phyloP scores from a whole-genome alignment of 345 rosid genomes.

The Lepidium africanum region DNA sequence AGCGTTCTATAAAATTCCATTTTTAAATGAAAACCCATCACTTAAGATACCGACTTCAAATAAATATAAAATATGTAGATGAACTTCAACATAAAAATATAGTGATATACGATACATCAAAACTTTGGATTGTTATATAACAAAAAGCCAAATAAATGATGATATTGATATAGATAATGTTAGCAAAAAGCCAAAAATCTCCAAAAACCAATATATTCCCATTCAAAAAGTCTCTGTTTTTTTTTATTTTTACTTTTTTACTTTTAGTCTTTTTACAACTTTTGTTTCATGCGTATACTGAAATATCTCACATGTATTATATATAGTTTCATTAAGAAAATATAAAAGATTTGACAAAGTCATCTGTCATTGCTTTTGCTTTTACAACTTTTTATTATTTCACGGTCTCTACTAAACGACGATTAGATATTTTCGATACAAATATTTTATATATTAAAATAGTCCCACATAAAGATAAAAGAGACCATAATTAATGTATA shows the following conservation, averaged over 20 bases:
- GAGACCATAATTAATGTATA: not conserved
- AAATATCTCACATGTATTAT: no score
- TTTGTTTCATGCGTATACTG: no score
- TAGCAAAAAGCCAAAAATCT: not conserved
- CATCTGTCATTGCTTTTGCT: no score
- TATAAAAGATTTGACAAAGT: no score
- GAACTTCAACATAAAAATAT: not conserved
- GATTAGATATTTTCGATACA: not conserved
- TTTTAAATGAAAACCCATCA: not conserved
- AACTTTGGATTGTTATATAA: no score
- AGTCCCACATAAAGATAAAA: not conserved
- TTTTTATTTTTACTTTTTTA: not conserved
- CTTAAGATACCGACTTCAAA: not conserved
- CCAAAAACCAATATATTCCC: constrained; percentile 21
- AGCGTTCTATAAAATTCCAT: not conserved
- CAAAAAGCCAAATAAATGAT: no score
- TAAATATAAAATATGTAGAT: not conserved
- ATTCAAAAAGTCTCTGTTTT: not conserved
- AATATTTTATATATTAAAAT: not conserved
- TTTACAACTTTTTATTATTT: not conserved
- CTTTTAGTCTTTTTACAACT: not conserved
- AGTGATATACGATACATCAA: no score
- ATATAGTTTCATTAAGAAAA: no score
- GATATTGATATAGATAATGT: not conserved
- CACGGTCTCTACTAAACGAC: not conserved